phyloP scores from a whole-genome alignment of 257 asterid species.

The Penstemon barbatus region DNA sequence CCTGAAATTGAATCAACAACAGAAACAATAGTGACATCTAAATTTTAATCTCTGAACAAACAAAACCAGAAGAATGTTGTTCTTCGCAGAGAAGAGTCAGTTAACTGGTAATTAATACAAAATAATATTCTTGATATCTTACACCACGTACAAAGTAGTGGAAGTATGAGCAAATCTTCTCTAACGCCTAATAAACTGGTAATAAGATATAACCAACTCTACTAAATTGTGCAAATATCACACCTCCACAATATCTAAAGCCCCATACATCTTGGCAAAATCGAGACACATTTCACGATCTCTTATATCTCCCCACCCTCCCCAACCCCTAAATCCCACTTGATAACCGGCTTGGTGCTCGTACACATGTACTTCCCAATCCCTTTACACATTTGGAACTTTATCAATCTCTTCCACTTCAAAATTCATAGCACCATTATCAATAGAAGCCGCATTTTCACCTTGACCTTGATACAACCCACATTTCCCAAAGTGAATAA shows the following conservation, averaged over 20 bases:
- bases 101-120: conserved; percentile 6
- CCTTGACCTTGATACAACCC: conserved; percentile 97
- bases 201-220: conserved; percentile 16
- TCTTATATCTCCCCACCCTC: conserved; percentile 94
- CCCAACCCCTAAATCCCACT: conserved; percentile 96
- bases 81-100: conserved; percentile 13
- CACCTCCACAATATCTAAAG: conserved; percentile 13
- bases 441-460: conserved; percentile 57
- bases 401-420: conserved; percentile 54
- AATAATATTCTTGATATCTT: conserved; percentile 24
- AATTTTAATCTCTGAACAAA: background rate
- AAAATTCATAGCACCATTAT: conserved; percentile 56
- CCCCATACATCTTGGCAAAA: conserved; percentile 60
- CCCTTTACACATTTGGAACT: conserved; percentile 50
- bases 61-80: no score
- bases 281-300: conserved; percentile 76
- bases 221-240: conserved; percentile 4
- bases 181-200: conserved; percentile 26
- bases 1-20: no score
- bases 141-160: conserved; percentile 24
- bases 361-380: conserved; percentile 63
- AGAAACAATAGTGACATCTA: no score
- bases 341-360: conserved; percentile 71
- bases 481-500: conserved; percentile 87
- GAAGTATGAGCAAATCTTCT: conserved; percentile 15